Base-by-base conservation (phyloP, 176 grass and related monocot species). In the Miscanthus lutarioriparius region DNA sequence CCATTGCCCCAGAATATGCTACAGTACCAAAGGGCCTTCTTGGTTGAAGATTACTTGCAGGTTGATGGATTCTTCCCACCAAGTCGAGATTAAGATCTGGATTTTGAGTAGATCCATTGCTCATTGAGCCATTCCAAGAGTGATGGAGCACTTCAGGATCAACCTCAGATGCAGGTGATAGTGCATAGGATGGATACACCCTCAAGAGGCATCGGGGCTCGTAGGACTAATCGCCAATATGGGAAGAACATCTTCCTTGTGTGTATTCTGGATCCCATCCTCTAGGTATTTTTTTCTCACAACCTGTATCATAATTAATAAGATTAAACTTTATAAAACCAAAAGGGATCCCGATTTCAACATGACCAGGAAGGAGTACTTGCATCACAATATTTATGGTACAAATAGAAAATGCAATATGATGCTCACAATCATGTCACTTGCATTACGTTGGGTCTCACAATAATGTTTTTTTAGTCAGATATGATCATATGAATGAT, bases 111-210 rank as follows among this genome's bases (percentile, higher is more conserved):
- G 22, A 72, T 44, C 39, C 69, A 72, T 43, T 43, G n/a, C 58
- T 22, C 8, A 6, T 70, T 6, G 67, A 41, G 7, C n/a, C 8
- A 12, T 5, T 72, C 36, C 9, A 10, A 23, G 39, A 43, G 39
- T 23, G 13, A 23, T n/a, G 12, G 39, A 44, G 20, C 12, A 26
- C 20, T 72, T 25, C 5, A 43, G 6, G 10, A 72, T 26, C 67
- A 72, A 72, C 4, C 38, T 25, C 2, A 13, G 22, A 15, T 23
- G 2, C 4, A n/a, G 40, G 9, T 43, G 40, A 1, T 43, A 10
- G 10, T 43, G 17, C 82, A 73, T 83, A 74, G 28, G 79, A 17
- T 70, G 79, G 79, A 56, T 70, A 81, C 44, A 81, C 64, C 45
- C 3, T n/a, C 30, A 56, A 7, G 8, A 1, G 11, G 38, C 44